These are phyloP conservation scores for Penicillium lagena DNA, from an alignment of 495 filamentous ascomycete species.

Conservation along the genomic window DNA sequence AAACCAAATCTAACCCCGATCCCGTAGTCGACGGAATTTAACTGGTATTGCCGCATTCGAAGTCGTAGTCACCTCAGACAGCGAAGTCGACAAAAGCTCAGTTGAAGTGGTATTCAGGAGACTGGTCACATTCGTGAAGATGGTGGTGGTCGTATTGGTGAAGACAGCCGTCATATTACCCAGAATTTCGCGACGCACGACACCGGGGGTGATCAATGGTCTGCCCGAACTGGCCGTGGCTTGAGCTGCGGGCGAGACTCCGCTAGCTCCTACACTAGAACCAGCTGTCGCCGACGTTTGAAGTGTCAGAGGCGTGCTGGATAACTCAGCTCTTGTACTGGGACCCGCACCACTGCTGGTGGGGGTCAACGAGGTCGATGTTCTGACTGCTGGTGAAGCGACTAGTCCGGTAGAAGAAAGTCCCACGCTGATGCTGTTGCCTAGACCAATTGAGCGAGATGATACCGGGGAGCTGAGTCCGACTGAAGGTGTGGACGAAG, in stretches of 20 bases:
- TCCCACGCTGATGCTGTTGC: not conserved
- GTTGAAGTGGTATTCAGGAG: slow-evolving; percentile 1
- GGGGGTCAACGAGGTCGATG: not conserved
- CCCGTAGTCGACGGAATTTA: too few relatives aligned
- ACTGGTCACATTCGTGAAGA: slow-evolving; percentile 10
- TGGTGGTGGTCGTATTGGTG: slow-evolving; percentile 10
- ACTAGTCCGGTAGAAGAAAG: too few relatives aligned
- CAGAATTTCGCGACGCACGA: slow-evolving; percentile 6
- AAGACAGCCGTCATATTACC: slow-evolving; percentile 11
- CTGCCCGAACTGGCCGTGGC: not conserved
- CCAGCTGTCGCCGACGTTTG: not conserved
- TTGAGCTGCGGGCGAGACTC: not conserved
- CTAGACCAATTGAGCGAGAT: not conserved
- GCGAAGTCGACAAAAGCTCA: not conserved
- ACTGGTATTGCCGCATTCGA: too few relatives aligned
- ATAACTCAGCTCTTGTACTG: too few relatives aligned
- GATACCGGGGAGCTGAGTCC: not conserved
- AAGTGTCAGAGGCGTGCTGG: not conserved
- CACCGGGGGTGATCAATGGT: slow-evolving; percentile 5
- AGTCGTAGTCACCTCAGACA: not conserved
- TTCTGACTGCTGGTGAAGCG: not conserved
- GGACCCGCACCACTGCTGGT: not conserved
- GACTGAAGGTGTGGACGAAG: not conserved
- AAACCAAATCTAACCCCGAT: too few relatives aligned
- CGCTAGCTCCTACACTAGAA: not conserved